Conservation (phyloP, 2,329 filamentous ascomycete species). For the Aspergillus neotritici region DNA sequence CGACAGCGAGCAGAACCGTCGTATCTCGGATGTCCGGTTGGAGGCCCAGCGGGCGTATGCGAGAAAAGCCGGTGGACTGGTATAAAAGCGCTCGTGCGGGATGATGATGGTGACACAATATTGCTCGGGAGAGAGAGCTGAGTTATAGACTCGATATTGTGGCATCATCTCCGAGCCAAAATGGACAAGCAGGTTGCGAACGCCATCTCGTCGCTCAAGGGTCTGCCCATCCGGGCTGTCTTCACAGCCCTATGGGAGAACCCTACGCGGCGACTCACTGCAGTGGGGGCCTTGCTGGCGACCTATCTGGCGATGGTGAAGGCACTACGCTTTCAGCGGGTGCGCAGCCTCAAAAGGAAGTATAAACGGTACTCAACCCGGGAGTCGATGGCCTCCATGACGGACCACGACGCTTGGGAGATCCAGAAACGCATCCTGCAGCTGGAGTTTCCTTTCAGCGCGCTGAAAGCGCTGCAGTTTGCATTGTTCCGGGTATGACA, state of each 20-base stretch:
- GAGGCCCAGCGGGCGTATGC: too few species aligned
- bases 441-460: slow-evolving; percentile 52
- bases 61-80: too few species aligned
- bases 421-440: slow-evolving; percentile 45
- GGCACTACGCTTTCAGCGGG: slow-evolving; percentile 24
- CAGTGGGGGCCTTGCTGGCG: slow-evolving; percentile 1
- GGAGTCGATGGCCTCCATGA: slow-evolving; percentile 46
- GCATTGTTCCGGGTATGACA: slow-evolving; percentile 50
- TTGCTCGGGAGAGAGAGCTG: too few species aligned
- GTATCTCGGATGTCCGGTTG: too few species aligned
- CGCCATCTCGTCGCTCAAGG: neutral
- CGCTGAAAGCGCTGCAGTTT: slow-evolving; percentile 50
- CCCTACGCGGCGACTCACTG: slow-evolving; percentile 4
- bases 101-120: too few species aligned
- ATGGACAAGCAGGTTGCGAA: slow-evolving; percentile 8
- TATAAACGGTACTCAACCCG: slow-evolving; percentile 39
- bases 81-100: too few species aligned
- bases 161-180: too few species aligned
- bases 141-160: too few species aligned
- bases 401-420: slow-evolving; percentile 46
- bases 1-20: too few species aligned
- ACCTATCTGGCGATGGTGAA: slow-evolving; percentile 21
- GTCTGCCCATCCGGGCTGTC: slow-evolving; percentile 2
- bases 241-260: slow-evolving; percentile 4
- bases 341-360: slow-evolving; percentile 33